phyloP scores from a whole-genome alignment of 345 rosid species.

The Bretschneidera sinensis region DNA sequence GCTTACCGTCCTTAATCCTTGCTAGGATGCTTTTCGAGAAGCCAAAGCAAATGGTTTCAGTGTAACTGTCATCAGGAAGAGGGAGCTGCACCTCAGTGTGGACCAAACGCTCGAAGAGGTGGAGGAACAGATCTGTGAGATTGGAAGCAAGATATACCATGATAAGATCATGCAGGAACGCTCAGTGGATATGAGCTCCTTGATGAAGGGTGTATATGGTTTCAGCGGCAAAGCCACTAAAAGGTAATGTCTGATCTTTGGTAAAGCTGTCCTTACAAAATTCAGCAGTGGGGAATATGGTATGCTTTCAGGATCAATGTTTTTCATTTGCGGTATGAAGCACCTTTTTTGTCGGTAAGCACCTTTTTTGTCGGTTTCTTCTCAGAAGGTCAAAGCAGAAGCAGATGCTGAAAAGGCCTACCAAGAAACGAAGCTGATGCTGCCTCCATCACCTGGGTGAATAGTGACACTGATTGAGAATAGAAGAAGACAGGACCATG shows the following conservation, averaged over 20 bases:
- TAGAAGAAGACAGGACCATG: background rate
- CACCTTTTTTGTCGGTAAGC: too few relatives aligned
- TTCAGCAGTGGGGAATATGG: background rate
- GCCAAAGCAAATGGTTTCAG: constrained; percentile 81
- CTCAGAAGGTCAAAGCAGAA: constrained; percentile 33
- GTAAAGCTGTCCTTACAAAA: background rate
- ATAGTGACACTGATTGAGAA: too few relatives aligned
- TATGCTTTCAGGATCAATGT: background rate
- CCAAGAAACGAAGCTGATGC: constrained; percentile 19
- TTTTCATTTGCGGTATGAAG: background rate
- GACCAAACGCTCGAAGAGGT: constrained; percentile 80
- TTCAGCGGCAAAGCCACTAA: constrained; percentile 12
- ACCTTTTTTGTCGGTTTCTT: background rate
- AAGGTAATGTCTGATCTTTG: constrained; percentile 7
- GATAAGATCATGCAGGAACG: constrained; percentile 74
- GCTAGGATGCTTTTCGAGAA: constrained; percentile 76
- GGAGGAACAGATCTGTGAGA: constrained; percentile 68
- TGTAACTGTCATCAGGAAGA: constrained; percentile 76
- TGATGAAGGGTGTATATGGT: constrained; percentile 79
- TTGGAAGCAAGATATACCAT: constrained; percentile 86
- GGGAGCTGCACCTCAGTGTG: constrained; percentile 68
- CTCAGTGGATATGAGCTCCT: constrained; percentile 62
- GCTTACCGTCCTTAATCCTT: constrained; percentile 7
- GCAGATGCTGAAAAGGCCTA: constrained; percentile 28
- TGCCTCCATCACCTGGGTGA: background rate